phyloP scores from a whole-genome alignment of 2,329 filamentous ascomycete genomes.

The Diaporthe capsici region DNA sequence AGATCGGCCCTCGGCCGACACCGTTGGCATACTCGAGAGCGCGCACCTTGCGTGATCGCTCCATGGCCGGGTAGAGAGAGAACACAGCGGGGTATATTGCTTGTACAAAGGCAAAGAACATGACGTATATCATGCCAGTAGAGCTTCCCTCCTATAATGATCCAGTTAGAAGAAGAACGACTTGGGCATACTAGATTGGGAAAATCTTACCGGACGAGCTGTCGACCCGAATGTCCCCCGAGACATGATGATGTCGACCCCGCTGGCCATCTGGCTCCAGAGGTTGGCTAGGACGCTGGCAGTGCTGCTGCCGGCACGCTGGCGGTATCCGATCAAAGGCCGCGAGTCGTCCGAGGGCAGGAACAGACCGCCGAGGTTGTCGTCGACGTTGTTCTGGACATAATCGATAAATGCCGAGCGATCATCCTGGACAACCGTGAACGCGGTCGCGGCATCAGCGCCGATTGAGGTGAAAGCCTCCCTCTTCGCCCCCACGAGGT shows the following conservation, averaged over 20 bases:
- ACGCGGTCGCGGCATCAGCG: not conserved
- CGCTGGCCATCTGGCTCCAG: not conserved
- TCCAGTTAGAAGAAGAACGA: not conserved
- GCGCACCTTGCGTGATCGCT: conserved; percentile 2
- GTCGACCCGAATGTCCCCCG: not conserved
- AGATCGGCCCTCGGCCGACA: not conserved
- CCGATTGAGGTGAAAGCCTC: not conserved
- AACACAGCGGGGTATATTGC: not conserved
- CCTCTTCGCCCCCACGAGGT: not conserved
- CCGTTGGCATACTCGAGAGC: not conserved
- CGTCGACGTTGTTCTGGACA: not conserved
- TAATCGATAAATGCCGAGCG: not conserved
- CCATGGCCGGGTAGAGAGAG: not conserved
- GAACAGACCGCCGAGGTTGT: not conserved
- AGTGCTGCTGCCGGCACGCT: not conserved
- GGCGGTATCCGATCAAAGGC: not conserved
- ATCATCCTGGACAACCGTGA: not conserved
- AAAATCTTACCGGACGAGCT: not conserved
- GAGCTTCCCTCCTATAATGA: not conserved
- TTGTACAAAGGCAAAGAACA: not conserved
- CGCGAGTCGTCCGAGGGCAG: not conserved
- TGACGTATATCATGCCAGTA: not conserved
- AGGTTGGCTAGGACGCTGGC: not conserved
- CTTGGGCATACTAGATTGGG: not conserved
- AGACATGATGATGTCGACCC: conserved; percentile 5